phyloP scores from a whole-genome alignment of 176 grass and related monocot species.

The Neostapfia colusana region DNA sequence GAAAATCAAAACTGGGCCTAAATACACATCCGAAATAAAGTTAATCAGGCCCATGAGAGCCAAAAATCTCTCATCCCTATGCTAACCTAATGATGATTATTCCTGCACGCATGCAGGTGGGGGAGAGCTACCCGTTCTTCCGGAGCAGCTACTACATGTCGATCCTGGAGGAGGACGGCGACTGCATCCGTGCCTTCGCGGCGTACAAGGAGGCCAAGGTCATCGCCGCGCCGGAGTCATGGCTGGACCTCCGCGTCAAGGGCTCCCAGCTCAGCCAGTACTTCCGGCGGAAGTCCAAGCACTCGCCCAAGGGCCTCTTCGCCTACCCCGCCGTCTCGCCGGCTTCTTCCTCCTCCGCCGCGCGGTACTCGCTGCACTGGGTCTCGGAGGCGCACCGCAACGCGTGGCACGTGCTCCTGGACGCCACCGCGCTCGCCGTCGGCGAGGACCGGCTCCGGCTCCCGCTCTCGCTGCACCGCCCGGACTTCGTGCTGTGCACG shows the following conservation, averaged over 20 bases:
- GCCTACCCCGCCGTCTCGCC: constrained; percentile 54
- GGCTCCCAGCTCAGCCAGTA: constrained; percentile 81
- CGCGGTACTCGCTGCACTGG: constrained; percentile 66
- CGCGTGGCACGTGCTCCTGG: constrained; percentile 68
- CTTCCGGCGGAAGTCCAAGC: constrained; percentile 75
- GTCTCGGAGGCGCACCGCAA: constrained; percentile 77
- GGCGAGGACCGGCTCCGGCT: constrained; percentile 56
- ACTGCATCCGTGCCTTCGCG: constrained; percentile 59
- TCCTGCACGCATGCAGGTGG: background rate
- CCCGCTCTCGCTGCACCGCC: constrained; percentile 60
- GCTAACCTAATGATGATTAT: background rate
- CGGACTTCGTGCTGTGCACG: constrained; percentile 63
- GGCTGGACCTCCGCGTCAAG: constrained; percentile 77
- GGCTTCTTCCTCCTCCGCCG: background rate
- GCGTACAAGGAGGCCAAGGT: constrained; percentile 69
- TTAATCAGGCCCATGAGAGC: background rate
- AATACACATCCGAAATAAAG: background rate
- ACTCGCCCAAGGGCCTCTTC: constrained; percentile 71
- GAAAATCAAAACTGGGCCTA: background rate
- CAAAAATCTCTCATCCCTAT: background rate
- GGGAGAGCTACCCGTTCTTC: constrained; percentile 75
- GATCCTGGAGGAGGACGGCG: constrained; percentile 37
- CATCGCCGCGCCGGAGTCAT: constrained; percentile 58
- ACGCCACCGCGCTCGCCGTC: constrained; percentile 50
- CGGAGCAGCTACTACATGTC: constrained; percentile 78